These are phyloP conservation scores for Akebia trifoliata DNA, from an alignment of 164 flowering plant genomes.

Conservation along the genomic window DNA sequence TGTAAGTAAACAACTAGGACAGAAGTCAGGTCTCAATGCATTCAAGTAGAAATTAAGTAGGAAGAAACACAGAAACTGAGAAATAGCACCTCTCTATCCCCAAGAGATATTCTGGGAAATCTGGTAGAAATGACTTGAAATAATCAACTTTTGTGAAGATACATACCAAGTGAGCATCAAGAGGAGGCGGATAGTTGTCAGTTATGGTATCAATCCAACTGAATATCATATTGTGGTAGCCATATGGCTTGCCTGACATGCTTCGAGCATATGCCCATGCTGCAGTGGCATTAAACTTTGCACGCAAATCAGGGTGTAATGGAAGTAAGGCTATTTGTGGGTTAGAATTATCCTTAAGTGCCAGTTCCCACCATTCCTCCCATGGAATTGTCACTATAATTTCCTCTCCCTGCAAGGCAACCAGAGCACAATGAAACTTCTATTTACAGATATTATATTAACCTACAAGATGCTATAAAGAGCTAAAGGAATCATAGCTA, in stretches of 20 bases:
- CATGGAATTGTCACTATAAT: constrained; percentile 86
- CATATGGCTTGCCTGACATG: constrained; percentile 98
- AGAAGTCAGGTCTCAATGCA: background rate
- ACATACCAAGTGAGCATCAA: constrained; percentile 97
- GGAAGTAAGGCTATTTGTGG: constrained; percentile 97
- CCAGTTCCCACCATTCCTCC: constrained; percentile 98
- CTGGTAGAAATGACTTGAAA: background rate
- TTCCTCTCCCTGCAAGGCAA: constrained; percentile 89
- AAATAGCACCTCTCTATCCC: background rate
- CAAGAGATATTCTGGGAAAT: too few relatives aligned
- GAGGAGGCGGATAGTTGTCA: constrained; percentile 96
- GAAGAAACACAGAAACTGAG: background rate
- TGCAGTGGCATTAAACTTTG: constrained; percentile 73
- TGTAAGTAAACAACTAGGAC: background rate
- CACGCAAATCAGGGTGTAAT: constrained; percentile 81
- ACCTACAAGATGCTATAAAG: background rate
- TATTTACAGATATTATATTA: background rate
- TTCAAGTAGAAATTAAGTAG: background rate
- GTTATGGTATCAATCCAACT: constrained; percentile 96
- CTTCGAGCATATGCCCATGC: constrained; percentile 96
- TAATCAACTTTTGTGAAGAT: background rate
- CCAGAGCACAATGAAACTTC: background rate
- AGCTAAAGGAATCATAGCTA: background rate
- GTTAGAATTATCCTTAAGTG: constrained; percentile 76
- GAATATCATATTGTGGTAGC: constrained; percentile 99